Conservation (phyloP, 352 stramenopile genomes). For the Globisporangium barbulae region DNA sequence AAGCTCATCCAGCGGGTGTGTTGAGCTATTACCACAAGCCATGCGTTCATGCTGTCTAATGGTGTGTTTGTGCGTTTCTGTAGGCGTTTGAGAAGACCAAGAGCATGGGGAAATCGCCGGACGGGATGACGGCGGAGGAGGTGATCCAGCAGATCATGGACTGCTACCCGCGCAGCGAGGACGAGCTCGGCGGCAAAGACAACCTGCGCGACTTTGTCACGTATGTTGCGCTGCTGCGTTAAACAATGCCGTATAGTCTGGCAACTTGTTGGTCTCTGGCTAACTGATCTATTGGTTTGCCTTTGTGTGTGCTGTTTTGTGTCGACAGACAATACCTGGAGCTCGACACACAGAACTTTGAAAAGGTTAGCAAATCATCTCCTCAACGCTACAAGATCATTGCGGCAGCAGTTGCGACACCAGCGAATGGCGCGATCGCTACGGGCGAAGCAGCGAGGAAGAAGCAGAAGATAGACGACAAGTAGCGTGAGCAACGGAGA, state of each 20-base stretch:
- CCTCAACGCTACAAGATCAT: slow-evolving; percentile 29
- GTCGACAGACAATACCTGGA: slow-evolving; percentile 28
- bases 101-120: slow-evolving; percentile 19
- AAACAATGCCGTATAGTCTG: no score
- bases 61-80: neutral
- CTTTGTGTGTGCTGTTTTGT: neutral
- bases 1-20: slow-evolving; percentile 76
- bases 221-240: slow-evolving; percentile 24
- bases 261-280: no score
- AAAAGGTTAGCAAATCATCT: slow-evolving; percentile 17
- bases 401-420: neutral
- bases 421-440: slow-evolving; percentile 1
- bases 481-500: slow-evolving; percentile 5
- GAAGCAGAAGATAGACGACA: slow-evolving; percentile 25
- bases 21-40: neutral
- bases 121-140: slow-evolving; percentile 56
- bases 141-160: slow-evolving; percentile 73
- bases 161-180: slow-evolving; percentile 67
- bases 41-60: neutral
- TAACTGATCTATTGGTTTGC: neutral
- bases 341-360: slow-evolving; percentile 35
- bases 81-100: slow-evolving; percentile 81
- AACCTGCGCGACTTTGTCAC: slow-evolving; percentile 64
- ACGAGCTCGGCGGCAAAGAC: slow-evolving; percentile 69
- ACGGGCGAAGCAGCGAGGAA: slow-evolving; percentile 21